Conservation (phyloP, 495 filamentous ascomycete species). For the Aspergillus campestris region DNA sequence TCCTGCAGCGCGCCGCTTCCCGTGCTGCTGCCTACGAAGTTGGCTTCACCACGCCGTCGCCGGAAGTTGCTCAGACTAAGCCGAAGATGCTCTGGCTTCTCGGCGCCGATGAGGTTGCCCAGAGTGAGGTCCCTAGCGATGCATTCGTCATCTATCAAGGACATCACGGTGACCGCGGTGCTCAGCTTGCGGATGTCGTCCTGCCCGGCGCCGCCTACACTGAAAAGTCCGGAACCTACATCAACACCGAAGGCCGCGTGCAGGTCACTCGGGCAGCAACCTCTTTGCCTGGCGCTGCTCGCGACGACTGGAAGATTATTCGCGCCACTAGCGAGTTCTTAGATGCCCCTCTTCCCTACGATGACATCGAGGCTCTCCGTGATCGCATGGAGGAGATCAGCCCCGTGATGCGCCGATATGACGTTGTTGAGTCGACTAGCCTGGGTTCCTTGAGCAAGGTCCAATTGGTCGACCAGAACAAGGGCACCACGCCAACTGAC, state of each 20-base stretch:
- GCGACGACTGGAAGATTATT: slow-evolving; percentile 98
- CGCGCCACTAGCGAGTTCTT: slow-evolving; percentile 86
- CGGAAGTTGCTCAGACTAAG: slow-evolving; percentile 64
- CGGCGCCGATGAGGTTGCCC: slow-evolving; percentile 81
- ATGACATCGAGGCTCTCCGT: slow-evolving; percentile 76
- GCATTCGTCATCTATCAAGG: slow-evolving; percentile 97
- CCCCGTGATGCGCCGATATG: slow-evolving; percentile 80
- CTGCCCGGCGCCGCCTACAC: slow-evolving; percentile 93
- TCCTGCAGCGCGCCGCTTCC: slow-evolving; percentile 88
- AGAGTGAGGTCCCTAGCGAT: slow-evolving; percentile 77
- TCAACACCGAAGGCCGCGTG: slow-evolving; percentile 94
- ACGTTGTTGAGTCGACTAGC: slow-evolving; percentile 73
- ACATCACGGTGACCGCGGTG: slow-evolving; percentile 91
- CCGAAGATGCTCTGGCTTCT: slow-evolving; percentile 97
- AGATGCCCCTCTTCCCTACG: slow-evolving; percentile 80
- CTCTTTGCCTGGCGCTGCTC: slow-evolving; percentile 72
- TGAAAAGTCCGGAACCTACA: slow-evolving; percentile 91
- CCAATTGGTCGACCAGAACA: slow-evolving; percentile 92
- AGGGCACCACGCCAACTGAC: slow-evolving; percentile 59
- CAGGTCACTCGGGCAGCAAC: slow-evolving; percentile 88
- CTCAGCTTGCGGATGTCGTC: slow-evolving; percentile 86
- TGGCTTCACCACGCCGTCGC: slow-evolving; percentile 79
- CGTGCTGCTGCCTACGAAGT: slow-evolving; percentile 89
- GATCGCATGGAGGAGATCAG: slow-evolving; percentile 94
- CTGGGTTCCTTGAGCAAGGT: slow-evolving; percentile 70